Evolutionary conservation across 106 monocot species (phyloP).

Genomic region (Cymbidium sinense): DNA sequence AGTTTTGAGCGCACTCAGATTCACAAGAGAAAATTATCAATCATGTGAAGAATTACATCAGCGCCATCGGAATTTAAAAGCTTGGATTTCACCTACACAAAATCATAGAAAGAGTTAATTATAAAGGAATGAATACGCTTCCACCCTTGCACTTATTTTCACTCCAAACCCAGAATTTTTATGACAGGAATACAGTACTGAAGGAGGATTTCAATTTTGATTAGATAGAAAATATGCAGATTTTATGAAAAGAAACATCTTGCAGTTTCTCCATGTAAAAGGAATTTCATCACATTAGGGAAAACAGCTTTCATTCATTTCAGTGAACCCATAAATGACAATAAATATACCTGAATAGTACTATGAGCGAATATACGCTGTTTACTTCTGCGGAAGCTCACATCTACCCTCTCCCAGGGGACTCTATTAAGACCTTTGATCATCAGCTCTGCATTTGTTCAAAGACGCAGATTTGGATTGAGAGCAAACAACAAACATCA

Average conservation of each 20-base stretch:
- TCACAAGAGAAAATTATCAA: slow-evolving; percentile 6
- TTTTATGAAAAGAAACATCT: neutral
- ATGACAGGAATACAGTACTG: neutral
- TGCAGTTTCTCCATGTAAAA: neutral
- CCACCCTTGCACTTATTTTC: no score
- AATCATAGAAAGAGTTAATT: neutral
- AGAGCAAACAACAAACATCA: neutral
- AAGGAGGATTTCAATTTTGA: neutral
- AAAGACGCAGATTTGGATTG: neutral
- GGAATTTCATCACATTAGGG: neutral
- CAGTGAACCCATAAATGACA: neutral
- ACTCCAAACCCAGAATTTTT: no score
- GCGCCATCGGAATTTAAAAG: slow-evolving; percentile 9
- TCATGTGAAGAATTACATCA: slow-evolving; percentile 8
- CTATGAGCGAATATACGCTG: slow-evolving; percentile 69
- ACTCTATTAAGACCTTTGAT: slow-evolving; percentile 59
- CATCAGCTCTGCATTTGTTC: slow-evolving; percentile 49
- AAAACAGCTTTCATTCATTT: neutral
- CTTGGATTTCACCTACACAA: slow-evolving; percentile 7
- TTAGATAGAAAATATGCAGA: neutral
- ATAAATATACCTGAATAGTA: slow-evolving; percentile 57
- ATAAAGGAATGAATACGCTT: no score
- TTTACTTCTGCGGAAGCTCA: slow-evolving; percentile 68
- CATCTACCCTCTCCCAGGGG: slow-evolving; percentile 78
- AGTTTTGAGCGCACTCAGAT: neutral